Base-by-base conservation (phyloP, 257 asterid genomes). In the Solanum rostratum region DNA sequence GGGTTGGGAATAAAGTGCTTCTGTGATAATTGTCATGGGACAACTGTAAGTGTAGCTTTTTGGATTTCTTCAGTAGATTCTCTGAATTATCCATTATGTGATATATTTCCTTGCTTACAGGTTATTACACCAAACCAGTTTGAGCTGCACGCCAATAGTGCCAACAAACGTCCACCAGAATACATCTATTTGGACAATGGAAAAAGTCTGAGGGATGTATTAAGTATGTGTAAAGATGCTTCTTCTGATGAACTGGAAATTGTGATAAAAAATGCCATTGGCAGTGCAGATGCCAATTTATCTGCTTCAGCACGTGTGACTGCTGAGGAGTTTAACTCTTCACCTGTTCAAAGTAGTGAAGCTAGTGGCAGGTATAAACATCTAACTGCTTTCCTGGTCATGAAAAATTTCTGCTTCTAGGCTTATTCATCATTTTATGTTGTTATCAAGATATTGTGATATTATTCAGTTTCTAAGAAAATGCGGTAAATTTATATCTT, bases 131-230 rank as follows among this genome's bases (percentile, higher is more conserved):
- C 98, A n/a, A 90, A 89, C 85, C 90, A 90, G 71, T 97, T 95
- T 86, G 99, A 97, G 85, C 41, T 89, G 82, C 99, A 96, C 83
- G 98, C 99, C 1, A 90, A 86, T 65, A 93, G 99, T 88, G 87
- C 89, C 71, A 92, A 92, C 89, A 96, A 92, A 86, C 93, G 94
- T 30, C 98, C 98, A 59, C 91, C 97, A 27, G 98, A 96, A 53
- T 93, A 91, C 83, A 92, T 93, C 16, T 91, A 87, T 89, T 88
- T 96, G 92, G 93, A 92, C 57, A 96, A 94, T 71, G 98, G 99
- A 54, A 94, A 88, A 82, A 87, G 88, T 62, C 92, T 96, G 10
- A 88, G 93, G 78, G 98, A 96, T 45, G 94, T 96, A 82, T 84
- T 96, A 79, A 91, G 88, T 69, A 93, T 91, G 41, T 96, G 99